These are phyloP conservation scores for Eucalyptus erythrocorys DNA, from an alignment of 345 rosid species.

Conservation along the genomic window DNA sequence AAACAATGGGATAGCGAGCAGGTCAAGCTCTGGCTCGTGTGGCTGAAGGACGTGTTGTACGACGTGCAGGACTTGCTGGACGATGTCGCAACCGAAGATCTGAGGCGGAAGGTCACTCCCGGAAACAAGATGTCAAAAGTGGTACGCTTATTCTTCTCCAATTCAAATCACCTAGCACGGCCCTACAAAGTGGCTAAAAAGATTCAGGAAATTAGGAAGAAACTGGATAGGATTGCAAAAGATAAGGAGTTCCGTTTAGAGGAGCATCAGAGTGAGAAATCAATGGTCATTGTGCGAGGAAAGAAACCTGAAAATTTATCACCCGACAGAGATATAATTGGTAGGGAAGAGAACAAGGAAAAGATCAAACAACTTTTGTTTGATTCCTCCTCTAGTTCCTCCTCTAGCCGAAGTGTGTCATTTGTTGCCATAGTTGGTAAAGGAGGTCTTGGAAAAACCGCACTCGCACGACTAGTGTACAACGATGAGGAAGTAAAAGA, in stretches of 20 bases:
- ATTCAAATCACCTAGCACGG: neutral
- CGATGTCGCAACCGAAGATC: neutral
- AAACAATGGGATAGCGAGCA: neutral
- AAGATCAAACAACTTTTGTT: too few species aligned
- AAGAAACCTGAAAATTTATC: too few species aligned
- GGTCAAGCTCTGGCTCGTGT: neutral
- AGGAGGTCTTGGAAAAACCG: too few species aligned
- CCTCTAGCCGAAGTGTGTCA: too few species aligned
- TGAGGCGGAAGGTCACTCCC: neutral
- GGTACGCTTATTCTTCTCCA: neutral
- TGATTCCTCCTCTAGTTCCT: too few species aligned
- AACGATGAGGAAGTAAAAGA: accelerated
- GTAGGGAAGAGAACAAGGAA: too few species aligned
- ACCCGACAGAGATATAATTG: too few species aligned
- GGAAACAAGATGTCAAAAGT: neutral
- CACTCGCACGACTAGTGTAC: too few species aligned
- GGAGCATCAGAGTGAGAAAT: accelerated
- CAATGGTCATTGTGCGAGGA: neutral
- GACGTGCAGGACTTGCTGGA: neutral
- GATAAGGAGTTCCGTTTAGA: neutral
- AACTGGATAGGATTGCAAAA: neutral
- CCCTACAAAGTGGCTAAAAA: neutral
- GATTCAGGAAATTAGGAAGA: neutral
- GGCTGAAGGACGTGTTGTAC: neutral
- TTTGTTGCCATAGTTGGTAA: accelerated